These are phyloP conservation scores for Emmonsia crescens DNA, from an alignment of 2,329 filamentous ascomycete genomes.

Conservation along the genomic window DNA sequence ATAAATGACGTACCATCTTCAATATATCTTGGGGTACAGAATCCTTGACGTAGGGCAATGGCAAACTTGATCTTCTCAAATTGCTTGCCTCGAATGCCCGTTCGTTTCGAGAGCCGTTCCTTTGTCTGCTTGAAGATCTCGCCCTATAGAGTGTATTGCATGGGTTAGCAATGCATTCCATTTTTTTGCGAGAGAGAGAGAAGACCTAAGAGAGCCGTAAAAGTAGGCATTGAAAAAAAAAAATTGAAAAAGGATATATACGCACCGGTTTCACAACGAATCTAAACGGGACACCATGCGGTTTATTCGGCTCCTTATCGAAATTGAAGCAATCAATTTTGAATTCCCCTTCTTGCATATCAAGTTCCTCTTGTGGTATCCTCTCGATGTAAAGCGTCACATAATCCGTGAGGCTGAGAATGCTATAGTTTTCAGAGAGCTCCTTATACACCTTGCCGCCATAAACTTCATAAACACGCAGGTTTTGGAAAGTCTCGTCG, in stretches of 20 bases:
- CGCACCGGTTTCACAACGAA: slow-evolving; percentile 73
- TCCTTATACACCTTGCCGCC: slow-evolving; percentile 75
- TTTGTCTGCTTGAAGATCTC: slow-evolving; percentile 87
- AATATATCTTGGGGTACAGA: slow-evolving; percentile 70
- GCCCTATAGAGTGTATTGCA: slow-evolving; percentile 40
- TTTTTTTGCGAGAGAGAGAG: not conserved
- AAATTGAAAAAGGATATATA: slow-evolving; percentile 8
- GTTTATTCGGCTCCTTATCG: slow-evolving; percentile 73
- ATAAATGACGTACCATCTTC: slow-evolving; percentile 63
- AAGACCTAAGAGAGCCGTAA: not conserved
- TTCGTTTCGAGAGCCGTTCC: slow-evolving; percentile 84
- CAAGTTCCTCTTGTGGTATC: slow-evolving; percentile 57
- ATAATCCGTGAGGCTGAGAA: slow-evolving; percentile 80
- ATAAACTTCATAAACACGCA: slow-evolving; percentile 75
- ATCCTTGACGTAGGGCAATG: slow-evolving; percentile 57
- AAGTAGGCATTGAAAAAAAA: not conserved
- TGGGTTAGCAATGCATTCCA: not conserved
- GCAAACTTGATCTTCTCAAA: slow-evolving; percentile 99
- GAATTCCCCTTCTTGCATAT: slow-evolving; percentile 53
- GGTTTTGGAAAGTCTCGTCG: slow-evolving; percentile 60
- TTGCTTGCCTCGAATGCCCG: slow-evolving; percentile 91
- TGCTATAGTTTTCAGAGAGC: slow-evolving; percentile 56
- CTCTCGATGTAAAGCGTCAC: slow-evolving; percentile 70
- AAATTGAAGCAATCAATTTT: slow-evolving; percentile 82
- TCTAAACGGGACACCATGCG: slow-evolving; percentile 83